Conservation (phyloP, 768 basidiomycete species). For the Sarcodon aspratus region DNA sequence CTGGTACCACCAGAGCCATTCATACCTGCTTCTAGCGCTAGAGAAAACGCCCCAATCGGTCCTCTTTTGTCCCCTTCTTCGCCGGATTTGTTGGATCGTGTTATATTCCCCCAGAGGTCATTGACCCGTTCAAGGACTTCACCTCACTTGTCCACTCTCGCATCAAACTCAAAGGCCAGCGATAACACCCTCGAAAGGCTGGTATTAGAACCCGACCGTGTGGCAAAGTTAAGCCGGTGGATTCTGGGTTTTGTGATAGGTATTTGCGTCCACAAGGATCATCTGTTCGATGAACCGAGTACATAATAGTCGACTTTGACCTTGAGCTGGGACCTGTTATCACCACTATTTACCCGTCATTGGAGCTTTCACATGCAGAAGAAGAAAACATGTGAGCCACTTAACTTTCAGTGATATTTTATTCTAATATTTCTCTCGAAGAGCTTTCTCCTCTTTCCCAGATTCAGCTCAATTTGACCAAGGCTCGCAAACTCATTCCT, state of each 20-base stretch:
- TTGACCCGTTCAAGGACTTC: constrained; percentile 36
- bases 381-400: constrained; percentile 73
- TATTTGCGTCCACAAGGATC: constrained; percentile 15
- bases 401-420: neutral
- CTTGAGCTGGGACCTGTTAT: constrained; percentile 78
- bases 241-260: constrained; percentile 57
- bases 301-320: constrained; percentile 68
- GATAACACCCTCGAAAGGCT: constrained; percentile 25
- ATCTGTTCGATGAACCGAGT: neutral
- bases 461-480: constrained; percentile 82
- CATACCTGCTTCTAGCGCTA: neutral
- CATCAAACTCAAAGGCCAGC: constrained; percentile 5
- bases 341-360: constrained; percentile 54
- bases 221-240: constrained; percentile 51
- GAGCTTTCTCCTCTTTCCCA: constrained; percentile 88
- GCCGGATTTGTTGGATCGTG: constrained; percentile 12
- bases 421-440: constrained; percentile 19
- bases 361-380: constrained; percentile 54
- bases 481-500: constrained; percentile 76
- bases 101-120: constrained; percentile 9
- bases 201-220: constrained; percentile 33
- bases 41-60: neutral
- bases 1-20: neutral
- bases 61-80: constrained; percentile 23
- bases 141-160: constrained; percentile 24